Evolutionary conservation across 768 basidiomycete species (phyloP), one percentile per base, ranked within the genome.

Genomic region (Collybiopsis luxurians): DNA sequence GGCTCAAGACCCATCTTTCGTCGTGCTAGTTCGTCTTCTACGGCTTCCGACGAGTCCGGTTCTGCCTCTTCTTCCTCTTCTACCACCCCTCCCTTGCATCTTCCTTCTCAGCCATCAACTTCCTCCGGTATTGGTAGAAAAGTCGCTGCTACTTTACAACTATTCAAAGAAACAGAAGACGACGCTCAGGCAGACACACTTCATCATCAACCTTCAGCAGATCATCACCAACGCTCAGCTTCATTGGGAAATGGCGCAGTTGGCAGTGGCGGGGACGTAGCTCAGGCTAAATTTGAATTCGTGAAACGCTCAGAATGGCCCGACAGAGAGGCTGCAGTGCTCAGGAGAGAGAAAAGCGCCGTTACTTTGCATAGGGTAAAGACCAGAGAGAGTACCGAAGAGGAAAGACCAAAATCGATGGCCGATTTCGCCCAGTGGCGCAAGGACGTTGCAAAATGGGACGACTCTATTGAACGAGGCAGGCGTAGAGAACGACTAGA

Each of bases 291-390:
- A 65, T 91, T 84, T 65, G 83, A 91, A 74, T 91, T 90, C 63
- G 88, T 92, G 46, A 91, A 90, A 67, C 82, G 90, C 42, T 85
- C 91, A 15, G 90, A 89, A 61, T 92, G 91, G 91, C 89, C 87
- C 1, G 89, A 90, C 68, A 82, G 87, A 39, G 90, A 90, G 72
- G 75, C 82, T 4, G 87, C 84, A 55, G 87, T 85, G 19, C 74
- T 85, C 48, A 77, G 89, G 56, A 76, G 89, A 57, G 86, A 89
- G 66, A 84, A 80, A 68, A 90, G 89, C 65, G 74, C 79, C 34
- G 82, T 84, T 19, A 77, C 75, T 21, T 67, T 88, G 54, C 83
- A 87, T 57, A 77, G 81, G 19, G 74, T 79, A 17, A 75, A 74
- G 64, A 79, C 81, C n/a, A 74, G 80, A 59, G 86, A 87, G 45